Evolutionary conservation across 176 grass and related monocot genomes (phyloP), one percentile per base, ranked within the genome.

Genomic region (Musa acuminata): DNA sequence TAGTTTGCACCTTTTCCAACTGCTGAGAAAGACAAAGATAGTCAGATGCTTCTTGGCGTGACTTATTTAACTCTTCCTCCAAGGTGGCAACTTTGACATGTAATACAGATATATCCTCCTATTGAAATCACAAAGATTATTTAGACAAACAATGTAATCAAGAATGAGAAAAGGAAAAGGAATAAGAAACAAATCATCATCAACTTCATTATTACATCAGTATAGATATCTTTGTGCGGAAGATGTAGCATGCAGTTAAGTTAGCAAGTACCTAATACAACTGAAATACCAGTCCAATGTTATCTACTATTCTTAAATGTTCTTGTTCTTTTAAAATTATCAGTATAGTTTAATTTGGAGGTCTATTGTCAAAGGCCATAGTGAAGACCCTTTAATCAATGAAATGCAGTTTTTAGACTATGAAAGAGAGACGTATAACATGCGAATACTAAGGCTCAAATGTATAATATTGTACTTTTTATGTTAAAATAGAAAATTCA

Each of bases 1-100:
- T 12, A 66, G 12, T 62, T 21, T 59, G 57, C 84, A 99, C 96
- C 96, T 95, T 99, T 62, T 92, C 63, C 79, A 99, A 82, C 76
- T 84, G 85, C 74, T 75, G 80, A 63, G 78, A 82, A 75, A 89
- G 86, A 78, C 80, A 78, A 60, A 20, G 86, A 71, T 77, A 81
- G 13, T 95, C 84, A 4, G 59, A 73, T 80, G 82, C 72, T 85
- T 99, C 96, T 73, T 99, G 82, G 12, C 19, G 82, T 0, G 79
- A 89, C 80, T 89, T 99, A 78, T 63, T 84, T 74, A 91, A 78
- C 66, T 91, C 96, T 85, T 99, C 96, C 82, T 99, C 91, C 81
- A 99, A 84, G 68, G 69, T 79, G 53, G 82, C 67, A 86, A 95
- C 85, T 95, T 87, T 94, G 58, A 76, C 83, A 82, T 52, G 88